These are phyloP conservation scores for Quercus engelmannii DNA, from an alignment of 306 rosid species.

Conservation along the genomic window DNA sequence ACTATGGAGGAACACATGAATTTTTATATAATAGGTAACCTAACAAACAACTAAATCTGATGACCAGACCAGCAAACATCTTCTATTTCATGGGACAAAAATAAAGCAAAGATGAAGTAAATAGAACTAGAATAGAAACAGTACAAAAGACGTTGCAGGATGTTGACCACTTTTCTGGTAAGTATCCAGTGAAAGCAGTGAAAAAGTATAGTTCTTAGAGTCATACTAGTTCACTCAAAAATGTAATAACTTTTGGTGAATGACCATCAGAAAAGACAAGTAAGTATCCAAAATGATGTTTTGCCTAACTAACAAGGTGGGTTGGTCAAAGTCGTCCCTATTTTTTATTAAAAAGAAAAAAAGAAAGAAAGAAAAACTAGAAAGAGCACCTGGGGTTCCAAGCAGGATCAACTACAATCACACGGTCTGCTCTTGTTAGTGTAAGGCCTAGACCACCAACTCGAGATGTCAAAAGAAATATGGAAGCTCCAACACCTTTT, in stretches of 20 bases:
- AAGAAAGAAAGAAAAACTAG: neutral
- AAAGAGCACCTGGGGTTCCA: constrained; percentile 88
- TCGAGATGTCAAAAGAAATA: constrained; percentile 92
- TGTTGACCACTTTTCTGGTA: neutral
- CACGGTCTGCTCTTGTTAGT: constrained; percentile 96
- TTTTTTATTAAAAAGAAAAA: neutral
- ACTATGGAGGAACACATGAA: neutral
- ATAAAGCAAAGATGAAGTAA: neutral
- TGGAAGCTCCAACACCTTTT: constrained; percentile 71
- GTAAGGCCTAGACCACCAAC: constrained; percentile 98
- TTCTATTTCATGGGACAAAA: neutral
- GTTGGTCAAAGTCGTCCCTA: neutral
- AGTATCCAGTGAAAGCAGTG: neutral
- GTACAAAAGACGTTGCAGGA: neutral
- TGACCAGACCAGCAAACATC: neutral
- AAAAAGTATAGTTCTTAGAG: neutral
- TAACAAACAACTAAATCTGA: too few relatives aligned
- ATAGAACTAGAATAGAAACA: neutral
- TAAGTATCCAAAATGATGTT: neutral
- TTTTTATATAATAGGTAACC: neutral
- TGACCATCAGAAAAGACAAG: too few relatives aligned
- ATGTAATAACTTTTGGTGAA: neutral
- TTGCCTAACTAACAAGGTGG: neutral
- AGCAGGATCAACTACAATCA: constrained; percentile 97
- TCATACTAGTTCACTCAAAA: neutral